Base-by-base conservation (phyloP, 495 filamentous ascomycete species). In the Evernia prunastri region DNA sequence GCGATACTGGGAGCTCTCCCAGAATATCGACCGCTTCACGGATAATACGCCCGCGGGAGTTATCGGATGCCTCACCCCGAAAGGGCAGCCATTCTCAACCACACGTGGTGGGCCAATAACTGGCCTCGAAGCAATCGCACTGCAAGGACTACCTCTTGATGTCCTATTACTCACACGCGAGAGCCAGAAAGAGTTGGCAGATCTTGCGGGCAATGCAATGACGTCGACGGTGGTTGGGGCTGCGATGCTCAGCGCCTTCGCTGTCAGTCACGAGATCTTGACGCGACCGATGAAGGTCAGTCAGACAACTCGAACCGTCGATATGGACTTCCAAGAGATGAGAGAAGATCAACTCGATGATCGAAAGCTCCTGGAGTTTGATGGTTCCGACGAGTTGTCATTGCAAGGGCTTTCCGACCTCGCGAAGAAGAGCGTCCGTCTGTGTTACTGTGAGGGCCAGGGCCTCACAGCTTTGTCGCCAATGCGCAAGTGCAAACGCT, bases 151-250 rank as follows among this genome's bases (percentile, higher is more conserved):
- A 43, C 87, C 89, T 0, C 67, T 88, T 6, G 72, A 86, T 43
- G 78, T 80, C 20, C 72, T 94, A 18, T 72, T 86, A 1, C 73
- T 92, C 8, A 86, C 83, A 1, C 78, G 78, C 40, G 87, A 94
- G 67, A 83, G 78, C 0, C 80, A 89, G 45, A 75, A 76, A 13
- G 78, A 94, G 35, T 76, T 91, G 11, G 84, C 86, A 59, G 83
- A 92, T 63, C 77, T 96, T 9, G 89, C 88, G 4, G 91, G 91
- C 0, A 96, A 96, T 70, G 91, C 91, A 1, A 96, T 96, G 91
- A 82, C 82, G 4, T 82, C 86, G 5, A 88, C 90, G 0, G 87
- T 90, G 11, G 84, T 92, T 8, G 87, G 88, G 1, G 78, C 83
- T 5, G 81, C 82, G 1, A 79, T 89, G 10, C 63, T 89, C 1